Evolutionary conservation across 306 rosid species (phyloP), one percentile per base, ranked within the genome.

Genomic region (Prunus mume): DNA sequence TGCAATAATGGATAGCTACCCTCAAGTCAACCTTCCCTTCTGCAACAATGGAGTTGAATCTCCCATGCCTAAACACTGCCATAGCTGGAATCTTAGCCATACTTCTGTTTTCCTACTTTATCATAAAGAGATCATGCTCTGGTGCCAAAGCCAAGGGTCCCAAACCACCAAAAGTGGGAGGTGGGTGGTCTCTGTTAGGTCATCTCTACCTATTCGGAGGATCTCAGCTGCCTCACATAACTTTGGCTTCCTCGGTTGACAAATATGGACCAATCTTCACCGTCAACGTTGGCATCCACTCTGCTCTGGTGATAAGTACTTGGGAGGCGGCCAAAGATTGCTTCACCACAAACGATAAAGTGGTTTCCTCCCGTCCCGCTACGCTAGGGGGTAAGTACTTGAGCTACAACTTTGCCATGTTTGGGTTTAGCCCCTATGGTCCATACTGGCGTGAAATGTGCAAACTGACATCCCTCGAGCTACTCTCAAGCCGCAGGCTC

Each of bases 121-220:
- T 54, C 2, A 38, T 43, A 10, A 77, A 0, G 19, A 64, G 62
- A 50, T 47, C 49, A 5, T 14, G 12, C 12, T 25, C 17, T 9
- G 32, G 8, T 12, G 17, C 76, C 47, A 12, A 78, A 32, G 11
- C 15, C 24, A 67, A 45, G 30, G 18, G 3, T 43, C 69, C 58
- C 19, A 72, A 61, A 61, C 79, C 83, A 58, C 94, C 92, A 1
- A 73, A 85, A 75, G 87, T 85, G 4, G 46, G 76, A 0, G 91
- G 94, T 3, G 89, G 90, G 2, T 89, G 92, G 97, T 95, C 97
- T 12, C 20, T 91, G 17, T 75, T 91, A 19, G 94, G 97, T 15
- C 92, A 91, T 27, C 87, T 91, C 28, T 78, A 6, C 41, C 83
- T 86, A 18, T 73, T 89, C 10, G 67, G 63, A 8, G 83, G 80